phyloP scores from a whole-genome alignment of 2,329 filamentous ascomycete species.

The Lithohypha guttulata region DNA sequence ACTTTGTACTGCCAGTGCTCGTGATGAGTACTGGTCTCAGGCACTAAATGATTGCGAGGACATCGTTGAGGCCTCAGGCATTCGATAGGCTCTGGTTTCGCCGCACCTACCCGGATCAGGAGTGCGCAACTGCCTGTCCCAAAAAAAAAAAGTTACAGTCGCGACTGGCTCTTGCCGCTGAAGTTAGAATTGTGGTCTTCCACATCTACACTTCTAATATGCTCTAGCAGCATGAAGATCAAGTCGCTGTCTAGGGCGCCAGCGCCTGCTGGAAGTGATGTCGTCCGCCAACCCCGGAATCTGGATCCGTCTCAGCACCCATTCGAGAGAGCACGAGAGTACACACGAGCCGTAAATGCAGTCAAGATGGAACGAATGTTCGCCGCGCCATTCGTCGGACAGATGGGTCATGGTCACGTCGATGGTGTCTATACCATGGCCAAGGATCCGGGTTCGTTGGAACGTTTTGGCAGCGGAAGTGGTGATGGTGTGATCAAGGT shows the following conservation, averaged over 20 bases:
- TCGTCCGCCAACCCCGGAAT: conserved; percentile 37
- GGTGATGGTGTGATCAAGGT: conserved; percentile 92
- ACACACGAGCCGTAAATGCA: conserved; percentile 67
- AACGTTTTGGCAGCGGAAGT: conserved; percentile 69
- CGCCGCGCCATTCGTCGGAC: conserved; percentile 68
- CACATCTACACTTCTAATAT: too few species aligned
- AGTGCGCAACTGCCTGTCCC: not conserved
- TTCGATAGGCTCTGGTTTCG: not conserved
- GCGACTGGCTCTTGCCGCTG: too few species aligned
- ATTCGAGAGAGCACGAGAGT: conserved; percentile 82
- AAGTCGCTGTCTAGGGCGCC: conserved; percentile 41
- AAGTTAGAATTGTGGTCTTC: too few species aligned
- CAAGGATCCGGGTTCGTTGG: conserved; percentile 64
- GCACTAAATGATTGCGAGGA: too few species aligned
- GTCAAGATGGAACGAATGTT: conserved; percentile 93
- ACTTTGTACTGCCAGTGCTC: too few species aligned
- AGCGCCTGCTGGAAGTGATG: conserved; percentile 36
- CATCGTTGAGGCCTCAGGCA: not conserved
- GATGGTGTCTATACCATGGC: conserved; percentile 78
- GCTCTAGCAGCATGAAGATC: conserved; percentile 43
- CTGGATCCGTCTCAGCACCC: conserved; percentile 79
- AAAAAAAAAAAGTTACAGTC: conserved; percentile 7
- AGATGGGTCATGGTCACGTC: conserved; percentile 82
- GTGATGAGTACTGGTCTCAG: too few species aligned
- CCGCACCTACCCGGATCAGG: conserved; percentile 4